Base-by-base conservation (phyloP, 2,329 filamentous ascomycete genomes). In the Colletotrichum spaethianum region DNA sequence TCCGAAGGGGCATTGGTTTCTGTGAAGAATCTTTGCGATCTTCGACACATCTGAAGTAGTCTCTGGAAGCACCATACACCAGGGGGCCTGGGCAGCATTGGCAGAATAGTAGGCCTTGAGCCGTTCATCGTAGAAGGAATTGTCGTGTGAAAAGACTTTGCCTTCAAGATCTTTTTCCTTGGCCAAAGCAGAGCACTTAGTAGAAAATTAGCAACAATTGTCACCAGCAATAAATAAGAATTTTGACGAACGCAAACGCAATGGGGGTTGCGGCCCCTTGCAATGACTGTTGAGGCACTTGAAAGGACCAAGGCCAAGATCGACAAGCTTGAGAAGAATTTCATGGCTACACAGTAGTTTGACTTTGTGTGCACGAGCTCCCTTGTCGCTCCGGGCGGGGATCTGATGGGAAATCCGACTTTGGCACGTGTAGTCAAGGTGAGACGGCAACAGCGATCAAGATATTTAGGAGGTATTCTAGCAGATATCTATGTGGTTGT, bases 71-170 rank as follows among this genome's bases (percentile, higher is more conserved):
- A 74, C 72, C 72, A 73, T 74, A 20, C 46, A 80, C 78, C 78
- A 79, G 0, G 78, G 75, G 6, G 71, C 75, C 62, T 76, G 76
- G 1, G 79, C 78, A 5, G 79, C 77, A 46, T 80, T 80, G 73
- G 77, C 78, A 0, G 79, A 80, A 72, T 80, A 80, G 69, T 80
- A 80, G 1, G 76, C 71, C 53, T 73, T 38, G 5, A 80, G 52
- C 6, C 77, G 77, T 1, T 63, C 63, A 14, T 74, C 71, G 60
- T 80, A 80, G 14, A 67, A 48, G 9, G 62, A 44, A 38, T 64
- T 75, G 5, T 74, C 68, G 11, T 76, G 72, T 1, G 66, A 33
- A 8, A 73, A 75, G 4, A 80, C 76, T 31, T 79, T 79, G 46
- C 75, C 76, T 38, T 74, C 48, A 14, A 79, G 77, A 2, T 61